Conservation (phyloP, 83 land plant species). For the Picea mariana region DNA sequence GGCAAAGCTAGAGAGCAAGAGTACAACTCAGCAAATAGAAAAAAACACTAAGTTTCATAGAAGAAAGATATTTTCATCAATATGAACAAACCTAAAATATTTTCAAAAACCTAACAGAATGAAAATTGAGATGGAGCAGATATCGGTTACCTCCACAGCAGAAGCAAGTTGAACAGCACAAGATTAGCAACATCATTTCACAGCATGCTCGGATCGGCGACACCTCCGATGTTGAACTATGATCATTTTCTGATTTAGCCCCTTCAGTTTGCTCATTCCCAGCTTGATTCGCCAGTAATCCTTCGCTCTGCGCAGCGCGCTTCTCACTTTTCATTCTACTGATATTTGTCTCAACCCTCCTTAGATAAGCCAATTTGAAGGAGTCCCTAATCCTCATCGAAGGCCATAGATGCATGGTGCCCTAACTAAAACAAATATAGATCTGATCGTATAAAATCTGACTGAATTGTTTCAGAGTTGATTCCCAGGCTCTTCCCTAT, state of each 20-base stretch:
- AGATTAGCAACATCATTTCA: slow-evolving; percentile 2
- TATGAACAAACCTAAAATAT: neutral
- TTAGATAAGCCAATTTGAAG: slow-evolving; percentile 9
- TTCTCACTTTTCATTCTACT: slow-evolving; percentile 6
- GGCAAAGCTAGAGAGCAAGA: neutral
- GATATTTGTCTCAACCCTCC: slow-evolving; percentile 1
- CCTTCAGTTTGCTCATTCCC: neutral
- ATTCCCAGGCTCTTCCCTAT: neutral
- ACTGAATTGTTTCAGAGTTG: slow-evolving; percentile 7
- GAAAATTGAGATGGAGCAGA: neutral
- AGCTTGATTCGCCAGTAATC: neutral
- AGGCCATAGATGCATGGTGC: slow-evolving; percentile 14
- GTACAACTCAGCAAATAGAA: no score
- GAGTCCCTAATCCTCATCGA: slow-evolving; percentile 4
- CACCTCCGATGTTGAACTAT: no score
- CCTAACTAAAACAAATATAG: neutral
- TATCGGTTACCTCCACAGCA: slow-evolving; percentile 11
- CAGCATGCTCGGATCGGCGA: neutral
- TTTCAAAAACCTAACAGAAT: neutral
- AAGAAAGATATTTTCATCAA: neutral
- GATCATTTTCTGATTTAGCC: neutral
- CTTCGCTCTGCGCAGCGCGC: neutral
- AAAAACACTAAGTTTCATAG: no score
- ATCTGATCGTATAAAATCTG: neutral
- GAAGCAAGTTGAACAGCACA: slow-evolving; percentile 17